Base-by-base conservation (phyloP, 495 filamentous ascomycete species). In the Tuber borchii region DNA sequence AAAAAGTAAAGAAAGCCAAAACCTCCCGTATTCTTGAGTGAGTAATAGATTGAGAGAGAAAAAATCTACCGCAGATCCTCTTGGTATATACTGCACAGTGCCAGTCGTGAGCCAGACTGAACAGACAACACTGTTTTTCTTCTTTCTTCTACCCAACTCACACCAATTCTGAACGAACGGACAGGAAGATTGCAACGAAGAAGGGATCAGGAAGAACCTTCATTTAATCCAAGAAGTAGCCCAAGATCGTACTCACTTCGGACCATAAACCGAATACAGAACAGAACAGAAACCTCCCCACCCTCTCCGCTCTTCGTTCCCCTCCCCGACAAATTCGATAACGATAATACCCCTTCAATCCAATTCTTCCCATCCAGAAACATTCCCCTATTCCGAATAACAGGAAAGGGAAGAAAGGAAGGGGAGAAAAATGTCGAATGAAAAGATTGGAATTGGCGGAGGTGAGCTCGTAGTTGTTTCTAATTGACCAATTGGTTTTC, bases 371-470 rank as follows among this genome's bases (percentile, higher is more conserved):
- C 56, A 16, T 6, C 31, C 56, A 17, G 56, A 19, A 65, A 19
- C 56, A 65, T 65, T 65, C 56, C 56, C 26, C 56, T 26, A 65
- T 65, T 65, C 56, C 56, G 12, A 34, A 65, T 17, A 61, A 31
- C 56, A 14, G 10, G 45, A 45, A 22, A 44, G 73, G 19, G 3
- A 10, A 43, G 43, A 37, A 73, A 20, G 20, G 37, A 74, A 44
- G n/a, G 34, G 48, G 69, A 61, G 34, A 26, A 78, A 77, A 70
- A 79, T 79, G 78, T 61, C 70, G 45, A 71, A 73, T 46, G 74
- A 71, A 19, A 79, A 45, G 56, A 44, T 79, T 69, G 78, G 78
- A 79, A 79, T 79, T 56, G 78, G 76, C 26, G 65, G 73, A 79
- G 78, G 78, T 79, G 70, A 79, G 78, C 3, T 3, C 22, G 48